These are phyloP conservation scores for Lentinula sp. DNA, from an alignment of 768 basidiomycete species.

Conservation along the genomic window DNA sequence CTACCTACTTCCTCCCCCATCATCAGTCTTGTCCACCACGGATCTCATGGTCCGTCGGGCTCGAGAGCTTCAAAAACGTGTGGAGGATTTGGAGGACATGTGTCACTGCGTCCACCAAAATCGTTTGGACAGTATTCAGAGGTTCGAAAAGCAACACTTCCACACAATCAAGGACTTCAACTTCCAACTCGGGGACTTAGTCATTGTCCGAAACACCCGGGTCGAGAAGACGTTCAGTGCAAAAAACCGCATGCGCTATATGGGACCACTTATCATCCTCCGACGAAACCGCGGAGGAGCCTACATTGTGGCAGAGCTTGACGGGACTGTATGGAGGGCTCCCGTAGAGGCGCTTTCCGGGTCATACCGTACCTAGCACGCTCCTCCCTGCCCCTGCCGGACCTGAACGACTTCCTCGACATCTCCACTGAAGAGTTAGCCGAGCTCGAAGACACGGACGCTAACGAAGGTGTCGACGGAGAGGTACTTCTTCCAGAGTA, in stretches of 20 bases:
- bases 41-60: conserved; percentile 18
- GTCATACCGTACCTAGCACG: conserved; percentile 17
- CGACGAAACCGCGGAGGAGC: conserved; percentile 20
- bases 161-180: conserved; percentile 1
- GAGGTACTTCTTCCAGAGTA: too few relatives aligned
- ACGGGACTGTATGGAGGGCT: conserved; percentile 20
- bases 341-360: conserved; percentile 18
- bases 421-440: background rate
- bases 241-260: conserved; percentile 28
- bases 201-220: conserved; percentile 26
- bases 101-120: conserved; percentile 10
- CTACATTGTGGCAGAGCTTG: conserved; percentile 24
- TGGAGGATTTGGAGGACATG: conserved; percentile 15
- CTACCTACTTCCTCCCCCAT: background rate
- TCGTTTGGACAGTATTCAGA: conserved; percentile 20
- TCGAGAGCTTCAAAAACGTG: conserved; percentile 19
- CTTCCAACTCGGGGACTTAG: conserved; percentile 24
- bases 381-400: background rate
- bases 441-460: background rate
- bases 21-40: conserved; percentile 4
- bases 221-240: conserved; percentile 21
- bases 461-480: background rate
- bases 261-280: conserved; percentile 31
- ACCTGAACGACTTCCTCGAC: background rate
- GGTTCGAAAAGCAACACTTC: conserved; percentile 1